phyloP scores from a whole-genome alignment of 768 basidiomycete genomes.

The Xerocomellus chrysenteron region DNA sequence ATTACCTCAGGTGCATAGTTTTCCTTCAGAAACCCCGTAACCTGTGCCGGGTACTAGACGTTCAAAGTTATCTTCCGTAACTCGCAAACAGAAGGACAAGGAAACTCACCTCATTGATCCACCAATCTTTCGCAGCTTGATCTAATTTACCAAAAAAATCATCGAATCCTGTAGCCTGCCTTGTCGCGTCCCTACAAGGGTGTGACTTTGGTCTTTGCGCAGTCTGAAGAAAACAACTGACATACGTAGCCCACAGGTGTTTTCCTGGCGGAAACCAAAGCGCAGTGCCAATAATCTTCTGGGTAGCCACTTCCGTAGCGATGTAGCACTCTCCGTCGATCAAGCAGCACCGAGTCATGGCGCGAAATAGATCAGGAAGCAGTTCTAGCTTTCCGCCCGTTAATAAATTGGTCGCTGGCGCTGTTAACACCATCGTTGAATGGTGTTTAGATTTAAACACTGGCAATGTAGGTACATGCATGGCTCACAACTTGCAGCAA shows the following conservation, averaged over 20 bases:
- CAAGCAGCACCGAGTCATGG: constrained; percentile 3
- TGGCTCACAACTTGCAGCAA: neutral
- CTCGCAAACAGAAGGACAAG: neutral
- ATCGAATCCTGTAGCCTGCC: neutral
- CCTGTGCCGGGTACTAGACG: neutral
- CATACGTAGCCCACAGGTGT: neutral
- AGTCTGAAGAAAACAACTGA: neutral
- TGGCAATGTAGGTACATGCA: neutral
- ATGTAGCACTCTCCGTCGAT: constrained; percentile 7
- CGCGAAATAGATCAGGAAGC: neutral
- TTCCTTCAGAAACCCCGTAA: neutral
- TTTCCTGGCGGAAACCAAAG: constrained; percentile 6
- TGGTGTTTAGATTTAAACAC: neutral
- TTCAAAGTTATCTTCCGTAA: neutral
- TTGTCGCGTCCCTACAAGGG: neutral
- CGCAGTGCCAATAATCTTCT: constrained; percentile 1
- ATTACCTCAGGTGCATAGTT: neutral
- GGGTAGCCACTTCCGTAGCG: neutral
- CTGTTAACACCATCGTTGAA: neutral
- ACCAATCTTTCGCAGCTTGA: constrained; percentile 2
- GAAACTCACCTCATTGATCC: neutral
- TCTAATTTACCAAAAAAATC: neutral
- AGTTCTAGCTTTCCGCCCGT: constrained; percentile 4
- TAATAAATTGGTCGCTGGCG: neutral
- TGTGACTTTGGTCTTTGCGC: too few species aligned